A percentile compares a stretch with the other conserved stretches of the same genome.
phyloP scores from a whole-genome alignment of 1,284 basidiomycete genomes.

The Microbotryum lychnidis-dioicae region DNA sequence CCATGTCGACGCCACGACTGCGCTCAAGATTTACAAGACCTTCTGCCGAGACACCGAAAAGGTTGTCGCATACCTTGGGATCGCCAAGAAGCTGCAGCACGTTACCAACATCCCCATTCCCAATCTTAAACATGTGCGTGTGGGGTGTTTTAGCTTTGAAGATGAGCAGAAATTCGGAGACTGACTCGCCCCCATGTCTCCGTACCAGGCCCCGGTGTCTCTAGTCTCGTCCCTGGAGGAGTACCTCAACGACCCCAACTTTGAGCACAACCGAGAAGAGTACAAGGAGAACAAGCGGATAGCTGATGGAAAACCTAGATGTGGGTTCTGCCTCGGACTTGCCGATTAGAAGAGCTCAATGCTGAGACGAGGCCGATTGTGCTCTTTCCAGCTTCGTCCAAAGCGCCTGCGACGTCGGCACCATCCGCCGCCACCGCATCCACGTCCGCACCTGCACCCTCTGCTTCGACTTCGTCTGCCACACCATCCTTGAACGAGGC shows the following conservation, averaged over 20 bases:
- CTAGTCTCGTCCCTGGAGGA: constrained; percentile 88
- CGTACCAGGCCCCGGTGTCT: constrained; percentile 73
- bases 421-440: constrained; percentile 12
- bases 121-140: constrained; percentile 77
- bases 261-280: constrained; percentile 86
- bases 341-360: not conserved
- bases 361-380: not conserved
- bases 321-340: not conserved
- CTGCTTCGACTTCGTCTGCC: not conserved
- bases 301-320: constrained; percentile 50
- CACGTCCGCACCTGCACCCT: constrained; percentile 15
- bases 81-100: constrained; percentile 86
- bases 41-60: constrained; percentile 92
- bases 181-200: not conserved
- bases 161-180: not conserved
- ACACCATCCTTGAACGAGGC: constrained; percentile 21
- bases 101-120: constrained; percentile 88
- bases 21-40: constrained; percentile 80
- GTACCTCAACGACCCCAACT: constrained; percentile 90
- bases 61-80: constrained; percentile 88
- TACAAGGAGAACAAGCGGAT: constrained; percentile 80
- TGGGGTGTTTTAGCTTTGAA: not conserved
- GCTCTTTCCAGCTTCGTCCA: not conserved
- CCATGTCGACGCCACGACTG: constrained; percentile 74
- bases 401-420: constrained; percentile 10